These are phyloP conservation scores for Chaetomium strumarium DNA, from an alignment of 2,329 filamentous ascomycete species.

Conservation along the genomic window DNA sequence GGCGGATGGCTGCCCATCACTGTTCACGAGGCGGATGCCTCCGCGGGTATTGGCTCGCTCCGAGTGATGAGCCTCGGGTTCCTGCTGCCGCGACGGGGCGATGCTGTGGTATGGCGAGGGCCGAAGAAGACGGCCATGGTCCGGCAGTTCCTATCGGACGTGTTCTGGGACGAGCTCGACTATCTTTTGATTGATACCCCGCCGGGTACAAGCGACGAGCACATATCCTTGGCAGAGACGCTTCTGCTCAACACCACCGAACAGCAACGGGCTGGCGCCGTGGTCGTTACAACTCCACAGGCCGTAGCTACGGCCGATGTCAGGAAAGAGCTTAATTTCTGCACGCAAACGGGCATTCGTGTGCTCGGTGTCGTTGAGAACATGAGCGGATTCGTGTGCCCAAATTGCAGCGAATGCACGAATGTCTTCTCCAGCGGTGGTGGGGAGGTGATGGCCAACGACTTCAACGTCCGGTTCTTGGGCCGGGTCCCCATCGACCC, in stretches of 20 bases:
- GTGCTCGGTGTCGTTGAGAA: slow-evolving; percentile 93
- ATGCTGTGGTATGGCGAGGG: slow-evolving; percentile 94
- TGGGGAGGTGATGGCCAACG: slow-evolving; percentile 79
- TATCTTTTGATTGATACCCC: slow-evolving; percentile 94
- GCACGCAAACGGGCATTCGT: slow-evolving; percentile 70
- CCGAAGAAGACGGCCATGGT: slow-evolving; percentile 99
- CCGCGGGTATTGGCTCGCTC: slow-evolving; percentile 54
- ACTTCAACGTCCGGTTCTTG: slow-evolving; percentile 78
- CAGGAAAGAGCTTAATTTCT: slow-evolving; percentile 91
- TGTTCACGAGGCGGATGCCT: slow-evolving; percentile 60
- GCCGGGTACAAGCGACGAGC: slow-evolving; percentile 92
- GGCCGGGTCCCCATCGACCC: slow-evolving; percentile 89
- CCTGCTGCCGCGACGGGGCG: slow-evolving; percentile 71
- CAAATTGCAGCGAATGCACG: slow-evolving; percentile 75
- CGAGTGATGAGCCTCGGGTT: slow-evolving; percentile 93
- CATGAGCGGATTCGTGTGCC: slow-evolving; percentile 89
- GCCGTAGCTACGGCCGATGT: slow-evolving; percentile 91
- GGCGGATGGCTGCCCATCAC: slow-evolving; percentile 88
- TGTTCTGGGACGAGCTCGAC: slow-evolving; percentile 82
- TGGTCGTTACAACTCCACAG: slow-evolving; percentile 94
- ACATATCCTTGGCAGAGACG: slow-evolving; percentile 89
- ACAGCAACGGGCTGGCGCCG: slow-evolving; percentile 74
- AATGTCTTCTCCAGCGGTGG: slow-evolving; percentile 92
- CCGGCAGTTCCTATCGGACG: slow-evolving; percentile 87
- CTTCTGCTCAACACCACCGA: slow-evolving; percentile 58